A percentile compares a stretch with the other conserved stretches of the same genome.
Evolutionary conservation across 2,329 filamentous ascomycete species (phyloP).

Genomic region (Verticillium tricorpus): DNA sequence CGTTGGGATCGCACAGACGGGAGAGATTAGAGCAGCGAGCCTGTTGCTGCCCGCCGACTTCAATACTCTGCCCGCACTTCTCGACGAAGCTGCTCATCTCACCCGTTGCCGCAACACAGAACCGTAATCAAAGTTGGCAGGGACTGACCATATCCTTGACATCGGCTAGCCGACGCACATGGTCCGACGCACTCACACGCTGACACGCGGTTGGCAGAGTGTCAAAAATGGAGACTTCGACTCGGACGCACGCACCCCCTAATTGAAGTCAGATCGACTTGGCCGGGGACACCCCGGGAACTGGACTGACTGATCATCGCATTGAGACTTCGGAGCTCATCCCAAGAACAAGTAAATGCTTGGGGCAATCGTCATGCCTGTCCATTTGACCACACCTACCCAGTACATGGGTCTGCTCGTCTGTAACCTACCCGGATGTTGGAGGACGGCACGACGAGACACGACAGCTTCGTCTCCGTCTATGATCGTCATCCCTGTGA

Average conservation of each 20-base stretch:
- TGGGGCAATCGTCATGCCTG: background rate
- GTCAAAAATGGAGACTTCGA: background rate
- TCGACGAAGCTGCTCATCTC: background rate
- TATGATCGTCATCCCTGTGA: constrained; percentile 1
- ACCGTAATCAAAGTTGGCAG: background rate
- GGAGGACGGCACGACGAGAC: background rate
- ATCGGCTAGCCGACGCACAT: background rate
- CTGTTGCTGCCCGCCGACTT: background rate
- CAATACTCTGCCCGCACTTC: background rate
- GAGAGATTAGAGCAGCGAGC: background rate
- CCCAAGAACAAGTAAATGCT: background rate
- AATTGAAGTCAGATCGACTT: background rate
- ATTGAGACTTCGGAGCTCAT: background rate
- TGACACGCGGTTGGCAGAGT: background rate
- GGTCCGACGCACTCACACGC: background rate
- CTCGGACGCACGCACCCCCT: background rate
- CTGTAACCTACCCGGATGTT: background rate
- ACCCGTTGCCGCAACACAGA: background rate
- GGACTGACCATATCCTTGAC: background rate
- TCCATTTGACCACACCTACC: background rate
- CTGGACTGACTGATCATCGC: background rate
- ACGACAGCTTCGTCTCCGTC: background rate
- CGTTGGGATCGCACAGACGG: background rate
- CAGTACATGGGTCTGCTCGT: background rate
- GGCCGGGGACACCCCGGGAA: background rate